Conservation (phyloP, 2,329 filamentous ascomycete genomes). For the Epicoccum sorghinum region DNA sequence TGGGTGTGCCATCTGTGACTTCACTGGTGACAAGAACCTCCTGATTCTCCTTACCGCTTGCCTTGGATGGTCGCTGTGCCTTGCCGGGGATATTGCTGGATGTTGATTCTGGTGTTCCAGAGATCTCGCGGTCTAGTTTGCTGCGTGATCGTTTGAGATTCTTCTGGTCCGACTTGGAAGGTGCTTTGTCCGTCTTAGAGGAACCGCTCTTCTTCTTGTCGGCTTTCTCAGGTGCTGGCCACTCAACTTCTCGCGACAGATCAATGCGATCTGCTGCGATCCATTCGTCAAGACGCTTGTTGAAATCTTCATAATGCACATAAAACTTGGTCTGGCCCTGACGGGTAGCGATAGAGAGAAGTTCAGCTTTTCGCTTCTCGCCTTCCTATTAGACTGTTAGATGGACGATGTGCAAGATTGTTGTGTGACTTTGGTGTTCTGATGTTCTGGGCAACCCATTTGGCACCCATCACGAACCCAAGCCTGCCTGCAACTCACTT, state of each 20-base stretch:
- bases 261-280: constrained; percentile 82
- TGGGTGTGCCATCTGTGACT: constrained; percentile 56
- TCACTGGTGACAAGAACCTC: constrained; percentile 57
- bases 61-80: constrained; percentile 59
- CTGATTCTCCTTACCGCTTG: constrained; percentile 66
- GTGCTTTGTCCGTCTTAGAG: constrained; percentile 45
- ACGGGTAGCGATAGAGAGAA: constrained; percentile 89
- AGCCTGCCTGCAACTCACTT: constrained; percentile 59
- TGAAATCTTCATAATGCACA: constrained; percentile 98
- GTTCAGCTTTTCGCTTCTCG: constrained; percentile 88
- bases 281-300: constrained; percentile 91
- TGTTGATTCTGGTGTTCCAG: constrained; percentile 59
- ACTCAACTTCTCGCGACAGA: constrained; percentile 89
- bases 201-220: constrained; percentile 80
- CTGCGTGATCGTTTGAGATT: constrained; percentile 55
- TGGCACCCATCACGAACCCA: constrained; percentile 7
- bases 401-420: not conserved
- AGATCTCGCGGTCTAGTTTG: constrained; percentile 60
- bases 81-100: constrained; percentile 56
- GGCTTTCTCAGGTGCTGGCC: constrained; percentile 88
- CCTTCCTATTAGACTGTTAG: constrained; percentile 65
- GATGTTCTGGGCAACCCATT: constrained; percentile 16
- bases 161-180: constrained; percentile 54
- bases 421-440: constrained; percentile 6
- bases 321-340: constrained; percentile 91